A percentile compares a stretch with the other conserved stretches of the same genome.
Evolutionary conservation across 148 eudicot species (phyloP).

Genomic region (Rhododendron williamsianum): DNA sequence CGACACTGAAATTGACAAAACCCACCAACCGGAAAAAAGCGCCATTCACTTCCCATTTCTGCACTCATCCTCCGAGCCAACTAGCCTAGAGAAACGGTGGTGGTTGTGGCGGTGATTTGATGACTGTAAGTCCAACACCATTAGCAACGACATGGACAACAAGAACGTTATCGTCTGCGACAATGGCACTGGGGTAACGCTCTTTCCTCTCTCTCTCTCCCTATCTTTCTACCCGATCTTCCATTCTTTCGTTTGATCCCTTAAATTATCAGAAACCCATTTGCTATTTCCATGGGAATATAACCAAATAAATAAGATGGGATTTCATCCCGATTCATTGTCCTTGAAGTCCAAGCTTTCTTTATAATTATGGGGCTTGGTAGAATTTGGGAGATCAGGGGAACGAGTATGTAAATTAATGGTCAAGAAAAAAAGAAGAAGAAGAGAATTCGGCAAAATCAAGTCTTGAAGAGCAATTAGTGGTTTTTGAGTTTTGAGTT

Average conservation of each 20-base stretch:
- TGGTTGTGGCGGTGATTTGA: background rate
- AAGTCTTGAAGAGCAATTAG: background rate
- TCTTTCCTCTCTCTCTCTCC: background rate
- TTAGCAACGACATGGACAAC: conserved; percentile 53
- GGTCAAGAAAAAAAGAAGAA: background rate
- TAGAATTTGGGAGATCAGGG: background rate
- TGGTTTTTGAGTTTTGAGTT: background rate
- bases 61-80: background rate
- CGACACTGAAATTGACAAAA: conserved; percentile 1
- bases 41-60: background rate
- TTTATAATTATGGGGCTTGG: background rate
- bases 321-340: background rate
- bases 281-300: background rate
- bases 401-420: background rate
- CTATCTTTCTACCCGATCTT: background rate
- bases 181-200: conserved; percentile 87
- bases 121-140: background rate
- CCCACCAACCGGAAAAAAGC: background rate
- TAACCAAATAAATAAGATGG: background rate
- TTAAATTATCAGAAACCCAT: background rate
- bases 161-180: conserved; percentile 88
- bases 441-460: background rate
- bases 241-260: background rate
- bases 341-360: background rate
- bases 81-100: background rate